Evolutionary conservation across 768 basidiomycete genomes (phyloP).

Genomic region (Trametes villosa): DNA sequence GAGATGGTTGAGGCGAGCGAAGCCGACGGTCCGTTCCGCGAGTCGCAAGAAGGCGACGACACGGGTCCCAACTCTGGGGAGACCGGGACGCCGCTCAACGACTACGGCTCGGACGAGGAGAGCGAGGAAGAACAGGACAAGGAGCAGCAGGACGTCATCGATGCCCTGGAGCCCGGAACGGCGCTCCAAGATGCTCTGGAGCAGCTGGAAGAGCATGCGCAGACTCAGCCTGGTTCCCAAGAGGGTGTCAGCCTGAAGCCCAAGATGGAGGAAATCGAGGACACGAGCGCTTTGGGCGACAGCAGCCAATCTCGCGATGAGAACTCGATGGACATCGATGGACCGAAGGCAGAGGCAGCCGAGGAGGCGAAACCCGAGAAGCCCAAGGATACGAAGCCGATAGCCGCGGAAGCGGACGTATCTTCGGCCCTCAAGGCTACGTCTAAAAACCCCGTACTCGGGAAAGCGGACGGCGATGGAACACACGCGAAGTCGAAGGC

Average conservation of each 20-base stretch:
- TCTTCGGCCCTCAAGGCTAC: slow-evolving; percentile 54
- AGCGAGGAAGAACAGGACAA: slow-evolving; percentile 65
- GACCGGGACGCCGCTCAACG: slow-evolving; percentile 34
- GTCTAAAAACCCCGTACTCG: slow-evolving; percentile 57
- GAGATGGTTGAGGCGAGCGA: slow-evolving; percentile 38
- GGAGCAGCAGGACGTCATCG: slow-evolving; percentile 57
- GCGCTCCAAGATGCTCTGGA: slow-evolving; percentile 65
- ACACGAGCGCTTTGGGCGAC: slow-evolving; percentile 46
- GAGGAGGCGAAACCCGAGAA: not conserved
- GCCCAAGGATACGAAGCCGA: not conserved
- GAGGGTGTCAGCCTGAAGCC: slow-evolving; percentile 34
- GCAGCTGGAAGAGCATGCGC: slow-evolving; percentile 42
- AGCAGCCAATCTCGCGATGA: slow-evolving; percentile 11
- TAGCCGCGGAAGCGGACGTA: slow-evolving; percentile 23
- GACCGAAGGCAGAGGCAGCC: not conserved
- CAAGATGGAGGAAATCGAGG: slow-evolving; percentile 63
- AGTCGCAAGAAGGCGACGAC: slow-evolving; percentile 24
- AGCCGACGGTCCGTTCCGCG: slow-evolving; percentile 33
- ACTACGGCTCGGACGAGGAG: slow-evolving; percentile 63
- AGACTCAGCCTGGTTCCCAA: slow-evolving; percentile 29
- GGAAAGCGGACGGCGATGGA: not conserved
- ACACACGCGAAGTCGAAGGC: slow-evolving; percentile 42
- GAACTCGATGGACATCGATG: slow-evolving; percentile 37
- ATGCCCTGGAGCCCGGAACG: slow-evolving; percentile 58
- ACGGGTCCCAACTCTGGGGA: slow-evolving; percentile 30